Evolutionary conservation across 2,329 filamentous ascomycete species (phyloP).

Genomic region (Pseudonectria foliicola): DNA sequence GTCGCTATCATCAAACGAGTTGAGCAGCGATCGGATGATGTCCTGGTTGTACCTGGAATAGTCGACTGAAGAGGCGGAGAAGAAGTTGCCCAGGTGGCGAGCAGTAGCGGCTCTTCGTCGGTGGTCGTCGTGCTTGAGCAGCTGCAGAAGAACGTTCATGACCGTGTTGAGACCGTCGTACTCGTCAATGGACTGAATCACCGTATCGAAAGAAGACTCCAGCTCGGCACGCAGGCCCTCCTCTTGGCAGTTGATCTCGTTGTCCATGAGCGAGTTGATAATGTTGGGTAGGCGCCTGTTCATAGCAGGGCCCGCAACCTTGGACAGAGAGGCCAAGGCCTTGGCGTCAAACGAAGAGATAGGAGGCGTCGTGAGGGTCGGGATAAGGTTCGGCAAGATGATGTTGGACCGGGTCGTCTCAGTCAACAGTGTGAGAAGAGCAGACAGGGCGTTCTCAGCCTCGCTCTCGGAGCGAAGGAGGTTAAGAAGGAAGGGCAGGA

Average conservation of each 20-base stretch:
- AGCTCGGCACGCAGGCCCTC: conserved; percentile 68
- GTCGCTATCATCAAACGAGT: conserved; percentile 87
- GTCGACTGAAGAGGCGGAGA: conserved; percentile 70
- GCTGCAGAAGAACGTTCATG: conserved; percentile 84
- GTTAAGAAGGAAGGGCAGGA: conserved; percentile 84
- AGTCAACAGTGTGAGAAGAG: conserved; percentile 86
- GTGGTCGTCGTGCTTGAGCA: conserved; percentile 92
- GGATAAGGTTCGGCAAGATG: conserved; percentile 92
- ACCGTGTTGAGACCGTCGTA: conserved; percentile 91
- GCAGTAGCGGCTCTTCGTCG: conserved; percentile 71
- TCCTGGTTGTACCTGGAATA: conserved; percentile 96
- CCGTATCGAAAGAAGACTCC: conserved; percentile 75
- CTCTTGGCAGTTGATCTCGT: conserved; percentile 71
- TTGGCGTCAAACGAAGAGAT: conserved; percentile 94
- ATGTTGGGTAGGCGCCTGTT: conserved; percentile 83
- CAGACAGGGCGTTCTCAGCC: conserved; percentile 86
- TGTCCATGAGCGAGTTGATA: conserved; percentile 90
- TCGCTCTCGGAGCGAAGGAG: conserved; percentile 80
- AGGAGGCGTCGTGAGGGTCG: conserved; percentile 81
- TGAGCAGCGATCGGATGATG: conserved; percentile 80
- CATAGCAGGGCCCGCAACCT: conserved; percentile 87
- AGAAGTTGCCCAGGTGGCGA: conserved; percentile 78
- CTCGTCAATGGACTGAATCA: conserved; percentile 89
- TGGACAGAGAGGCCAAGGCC: conserved; percentile 84
- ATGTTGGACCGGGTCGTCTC: conserved; percentile 92